Percentiles rank a stretch among this genome's conserved stretches.
These are phyloP conservation scores for Clarireedia monteithiana DNA, from an alignment of 2,329 filamentous ascomycete genomes.

Conservation along the genomic window DNA sequence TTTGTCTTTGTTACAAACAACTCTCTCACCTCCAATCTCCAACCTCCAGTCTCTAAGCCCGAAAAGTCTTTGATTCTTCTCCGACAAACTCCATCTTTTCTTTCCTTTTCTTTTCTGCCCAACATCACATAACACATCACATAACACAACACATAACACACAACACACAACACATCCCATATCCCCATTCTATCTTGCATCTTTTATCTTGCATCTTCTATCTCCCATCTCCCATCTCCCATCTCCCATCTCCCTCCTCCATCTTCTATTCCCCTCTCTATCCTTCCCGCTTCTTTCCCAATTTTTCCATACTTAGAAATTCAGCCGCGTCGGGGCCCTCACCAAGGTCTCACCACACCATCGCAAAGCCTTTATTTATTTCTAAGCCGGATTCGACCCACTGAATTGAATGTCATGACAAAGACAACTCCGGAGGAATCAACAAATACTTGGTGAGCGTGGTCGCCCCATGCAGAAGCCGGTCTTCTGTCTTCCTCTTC, in stretches of 20 bases:
- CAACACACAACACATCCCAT: neutral
- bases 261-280: neutral
- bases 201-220: neutral
- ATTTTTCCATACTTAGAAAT: neutral
- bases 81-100: neutral
- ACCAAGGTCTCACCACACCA: neutral
- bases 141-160: too few relatives aligned
- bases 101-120: neutral
- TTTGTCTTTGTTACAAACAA: neutral
- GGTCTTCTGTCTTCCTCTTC: slow-evolving; percentile 5
- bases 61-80: neutral
- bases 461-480: slow-evolving; percentile 2
- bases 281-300: neutral
- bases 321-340: neutral
- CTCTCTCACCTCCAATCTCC: neutral
- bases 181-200: neutral
- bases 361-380: neutral
- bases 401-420: neutral
- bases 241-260: neutral
- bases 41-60: neutral
- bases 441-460: neutral
- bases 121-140: too few relatives aligned
- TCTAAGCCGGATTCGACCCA: neutral
- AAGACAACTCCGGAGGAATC: neutral
- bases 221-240: neutral